Conservation (phyloP, 805 yeast genomes). For the Cyberlindnera mississippiensis region DNA sequence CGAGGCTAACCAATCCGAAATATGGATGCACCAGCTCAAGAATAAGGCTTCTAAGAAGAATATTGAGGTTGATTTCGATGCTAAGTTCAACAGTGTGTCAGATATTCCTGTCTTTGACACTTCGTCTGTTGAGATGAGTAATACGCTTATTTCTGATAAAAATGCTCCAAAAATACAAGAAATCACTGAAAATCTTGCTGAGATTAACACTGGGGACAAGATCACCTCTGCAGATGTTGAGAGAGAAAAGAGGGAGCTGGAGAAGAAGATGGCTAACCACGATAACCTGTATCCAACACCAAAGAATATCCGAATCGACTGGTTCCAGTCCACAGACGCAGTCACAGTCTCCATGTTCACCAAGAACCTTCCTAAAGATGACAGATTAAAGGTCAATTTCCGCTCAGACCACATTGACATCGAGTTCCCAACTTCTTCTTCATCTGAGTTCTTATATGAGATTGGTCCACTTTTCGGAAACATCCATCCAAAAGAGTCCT, state of each 20-base stretch:
- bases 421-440: slow-evolving; percentile 44
- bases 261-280: slow-evolving; percentile 22
- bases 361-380: slow-evolving; percentile 54
- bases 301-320: slow-evolving; percentile 49
- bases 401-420: slow-evolving; percentile 34
- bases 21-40: slow-evolving; percentile 23
- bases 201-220: too few species aligned
- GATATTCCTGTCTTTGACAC: slow-evolving; percentile 12
- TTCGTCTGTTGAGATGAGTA: neutral
- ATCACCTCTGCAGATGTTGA: slow-evolving; percentile 1
- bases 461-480: slow-evolving; percentile 49
- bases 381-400: slow-evolving; percentile 39
- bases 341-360: slow-evolving; percentile 71
- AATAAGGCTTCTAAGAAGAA: slow-evolving; percentile 18
- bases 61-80: slow-evolving; percentile 7
- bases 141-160: neutral
- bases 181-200: neutral
- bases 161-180: slow-evolving; percentile 4
- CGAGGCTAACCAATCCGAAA: slow-evolving; percentile 22
- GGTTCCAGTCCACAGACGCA: slow-evolving; percentile 60
- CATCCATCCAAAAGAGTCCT: slow-evolving; percentile 45
- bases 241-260: slow-evolving; percentile 22
- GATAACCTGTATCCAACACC: slow-evolving; percentile 22
- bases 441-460: slow-evolving; percentile 54
- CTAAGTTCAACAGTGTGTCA: slow-evolving; percentile 4